Evolutionary conservation across 768 basidiomycete species (phyloP).

Genomic region (Rhizopogon roseolus): DNA sequence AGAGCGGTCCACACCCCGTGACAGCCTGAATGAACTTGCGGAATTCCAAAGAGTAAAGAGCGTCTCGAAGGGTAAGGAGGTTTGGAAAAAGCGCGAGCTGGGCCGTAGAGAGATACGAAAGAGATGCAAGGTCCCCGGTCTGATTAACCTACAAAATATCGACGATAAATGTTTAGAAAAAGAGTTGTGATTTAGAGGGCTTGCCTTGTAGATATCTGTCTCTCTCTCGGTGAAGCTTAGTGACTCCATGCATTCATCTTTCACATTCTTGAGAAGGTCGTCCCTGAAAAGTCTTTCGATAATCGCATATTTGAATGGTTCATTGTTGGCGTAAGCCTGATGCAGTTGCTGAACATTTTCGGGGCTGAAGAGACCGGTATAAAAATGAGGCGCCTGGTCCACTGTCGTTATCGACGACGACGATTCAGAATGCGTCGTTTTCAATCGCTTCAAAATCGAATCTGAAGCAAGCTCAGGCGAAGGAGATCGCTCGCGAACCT

Average conservation of each 20-base stretch:
- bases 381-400: constrained; percentile 17
- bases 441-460: constrained; percentile 29
- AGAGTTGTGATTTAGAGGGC: not conserved
- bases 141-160: constrained; percentile 72
- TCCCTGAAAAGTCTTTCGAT: constrained; percentile 82
- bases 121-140: constrained; percentile 93
- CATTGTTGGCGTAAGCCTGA: constrained; percentile 47
- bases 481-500: constrained; percentile 42
- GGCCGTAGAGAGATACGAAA: constrained; percentile 75
- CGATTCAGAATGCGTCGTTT: constrained; percentile 35
- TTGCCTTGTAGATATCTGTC: constrained; percentile 96
- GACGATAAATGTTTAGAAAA: constrained; percentile 2
- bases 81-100: constrained; percentile 78
- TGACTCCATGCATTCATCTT: constrained; percentile 77
- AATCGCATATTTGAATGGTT: constrained; percentile 80
- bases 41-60: constrained; percentile 84
- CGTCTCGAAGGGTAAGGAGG: constrained; percentile 80
- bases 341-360: constrained; percentile 52
- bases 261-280: constrained; percentile 72
- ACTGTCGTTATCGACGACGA: constrained; percentile 12
- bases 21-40: constrained; percentile 78
- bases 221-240: constrained; percentile 89
- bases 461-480: constrained; percentile 30
- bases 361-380: constrained; percentile 50
- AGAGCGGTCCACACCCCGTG: constrained; percentile 90